phyloP scores from a whole-genome alignment of 1,284 basidiomycete genomes.

The Apiotrichum laibachii region DNA sequence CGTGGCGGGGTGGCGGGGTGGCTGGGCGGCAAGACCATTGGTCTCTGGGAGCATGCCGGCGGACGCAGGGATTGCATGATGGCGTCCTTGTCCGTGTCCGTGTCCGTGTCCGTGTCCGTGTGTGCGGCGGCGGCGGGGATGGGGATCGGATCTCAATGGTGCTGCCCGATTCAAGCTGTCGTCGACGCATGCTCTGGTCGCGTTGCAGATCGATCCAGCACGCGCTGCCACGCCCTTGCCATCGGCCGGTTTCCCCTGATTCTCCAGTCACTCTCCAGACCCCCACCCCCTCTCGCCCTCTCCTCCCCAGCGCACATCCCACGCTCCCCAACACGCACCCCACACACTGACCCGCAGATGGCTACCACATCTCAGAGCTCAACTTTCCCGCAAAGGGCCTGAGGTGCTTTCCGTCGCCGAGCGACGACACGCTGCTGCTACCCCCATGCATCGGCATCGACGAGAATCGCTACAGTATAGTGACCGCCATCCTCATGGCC shows the following conservation, averaged over 20 bases:
- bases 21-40: background rate
- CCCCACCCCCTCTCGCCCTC: background rate
- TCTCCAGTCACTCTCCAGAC: too few species aligned
- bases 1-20: background rate
- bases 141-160: too few species aligned
- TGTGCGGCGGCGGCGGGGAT: too few species aligned
- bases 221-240: too few species aligned
- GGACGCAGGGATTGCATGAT: too few species aligned
- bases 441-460: constrained; percentile 70
- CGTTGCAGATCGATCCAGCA: too few species aligned
- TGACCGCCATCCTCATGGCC: constrained; percentile 82
- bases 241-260: too few species aligned
- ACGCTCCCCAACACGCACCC: too few species aligned
- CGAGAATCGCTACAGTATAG: constrained; percentile 68
- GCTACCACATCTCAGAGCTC: constrained; percentile 73
- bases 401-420: constrained; percentile 58
- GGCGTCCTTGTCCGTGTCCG: too few species aligned
- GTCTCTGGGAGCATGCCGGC: background rate
- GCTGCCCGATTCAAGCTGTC: too few species aligned
- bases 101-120: too few species aligned
- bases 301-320: background rate
- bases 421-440: constrained; percentile 34
- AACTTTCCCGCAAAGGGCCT: constrained; percentile 79
- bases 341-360: constrained; percentile 32
- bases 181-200: too few species aligned